Percentiles rank a stretch among this genome's conserved stretches.
Conservation (phyloP, 148 eudicot species). For the Rhododendron vialii region DNA sequence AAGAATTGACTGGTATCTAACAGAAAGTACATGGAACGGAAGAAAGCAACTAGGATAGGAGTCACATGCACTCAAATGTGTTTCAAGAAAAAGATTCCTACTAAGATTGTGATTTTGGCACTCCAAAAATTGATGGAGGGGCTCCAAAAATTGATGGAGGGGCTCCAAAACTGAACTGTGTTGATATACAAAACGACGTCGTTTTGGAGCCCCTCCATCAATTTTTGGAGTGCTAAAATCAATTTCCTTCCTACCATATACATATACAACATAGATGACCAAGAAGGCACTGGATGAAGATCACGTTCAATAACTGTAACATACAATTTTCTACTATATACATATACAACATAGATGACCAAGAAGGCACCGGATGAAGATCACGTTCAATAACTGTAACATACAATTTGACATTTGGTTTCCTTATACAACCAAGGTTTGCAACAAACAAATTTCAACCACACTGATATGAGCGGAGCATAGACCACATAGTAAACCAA, state of each 20-base stretch:
- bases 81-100: background rate
- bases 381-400: background rate
- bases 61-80: background rate
- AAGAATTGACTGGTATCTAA: background rate
- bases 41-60: background rate
- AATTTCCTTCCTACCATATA: background rate
- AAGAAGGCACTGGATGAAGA: background rate
- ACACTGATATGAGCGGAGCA: conserved; percentile 7
- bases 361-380: background rate
- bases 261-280: background rate
- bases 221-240: too few species aligned
- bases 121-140: too few species aligned
- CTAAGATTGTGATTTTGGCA: too few species aligned
- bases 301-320: background rate
- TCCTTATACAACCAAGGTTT: background rate
- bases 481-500: conserved; percentile 28
- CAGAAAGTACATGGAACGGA: background rate
- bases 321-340: background rate
- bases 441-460: conserved; percentile 1
- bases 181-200: too few species aligned
- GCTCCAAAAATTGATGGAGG: too few species aligned
- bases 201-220: too few species aligned
- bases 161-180: too few species aligned
- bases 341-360: background rate
- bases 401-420: background rate